Base-by-base conservation (phyloP, 2,329 filamentous ascomycete species). In the Escovopsis sp. region DNA sequence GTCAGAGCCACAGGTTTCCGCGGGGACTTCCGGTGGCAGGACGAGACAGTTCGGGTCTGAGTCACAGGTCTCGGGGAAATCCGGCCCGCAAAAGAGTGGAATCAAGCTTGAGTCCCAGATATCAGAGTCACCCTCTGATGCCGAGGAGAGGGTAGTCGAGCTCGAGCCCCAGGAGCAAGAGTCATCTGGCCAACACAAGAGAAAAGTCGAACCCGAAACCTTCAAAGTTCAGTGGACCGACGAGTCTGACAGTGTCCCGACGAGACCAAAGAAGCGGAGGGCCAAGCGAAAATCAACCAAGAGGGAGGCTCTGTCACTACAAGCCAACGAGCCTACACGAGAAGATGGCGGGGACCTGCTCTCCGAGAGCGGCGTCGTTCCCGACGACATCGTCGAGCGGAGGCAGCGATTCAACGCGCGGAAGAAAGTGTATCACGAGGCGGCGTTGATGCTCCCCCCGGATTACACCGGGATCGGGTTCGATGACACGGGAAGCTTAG, bases 361-460 rank as follows among this genome's bases (percentile, higher is more conserved):
- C 11, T 45, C 61, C 3, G 66, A 70, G 7, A 64, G 67, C 4
- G 63, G 70, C 16, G 65, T 70, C 31, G 64, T 90, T 3, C 86
- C 87, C 0, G 72, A 79, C 15, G 88, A 93, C 50, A 53, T 94
- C 19, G 66, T 70, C 42, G 57, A 69, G 16, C 71, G 88, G n/a
- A 70, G 79, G 17, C 61, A 55, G n/a, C 58, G 66, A 16, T 87
- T 93, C 48, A 79, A 90, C 36, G 59, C 66, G 31, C 62, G 67
- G n/a, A 61, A 60, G 32, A 63, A 73, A 26, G 54, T 55, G 19
- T 58, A 86, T 32, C 72, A 75, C 38, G 71, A 79, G 37, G 72
- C 70, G 5, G 84, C 80, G 0, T 60, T 94, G 30, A 76, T 72
- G 41, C 55, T 92, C 2, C 85, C 90, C 0, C 90, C 90, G 0